Base-by-base conservation (phyloP, 306 rosid species). In the Begonia fuchsioides region DNA sequence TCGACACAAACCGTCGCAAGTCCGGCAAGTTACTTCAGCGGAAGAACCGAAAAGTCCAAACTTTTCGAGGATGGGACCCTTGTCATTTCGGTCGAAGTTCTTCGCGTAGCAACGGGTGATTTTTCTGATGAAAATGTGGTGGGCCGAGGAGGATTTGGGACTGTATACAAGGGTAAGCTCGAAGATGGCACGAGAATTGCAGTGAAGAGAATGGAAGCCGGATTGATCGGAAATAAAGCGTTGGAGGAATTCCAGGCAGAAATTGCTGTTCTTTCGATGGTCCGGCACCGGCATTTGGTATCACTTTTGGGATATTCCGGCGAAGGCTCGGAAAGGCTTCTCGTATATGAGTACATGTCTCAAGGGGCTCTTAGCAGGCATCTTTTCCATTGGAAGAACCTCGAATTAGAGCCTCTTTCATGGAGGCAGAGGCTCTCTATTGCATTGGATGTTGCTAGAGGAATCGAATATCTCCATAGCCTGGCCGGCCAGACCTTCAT, bases 391-490 rank as follows among this genome's bases (percentile, higher is more conserved):
- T 86, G 96, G 96, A 72, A 63, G 68, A 72, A 32, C 57, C 62
- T 81, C 50, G 61, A 60, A 7, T 72, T 81, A 59, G 71, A 78
- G 58, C 96, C 96, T 35, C 57, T 86, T 48, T 66, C 86, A 53
- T 86, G 88, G 93, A 58, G 67, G 15, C 66, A 58, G 54, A 76
- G 96, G 69, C 93, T 86, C 32, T 47, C 54, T n/a, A 69, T 86
- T 65, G 93, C 93, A 9, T 62, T 86, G 50, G 95, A 81, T 69
- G 95, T 86, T 62, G 95, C 87, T 32, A 72, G 93, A 67, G 95
- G 71, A 6, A 76, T 81, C 16, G 93, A 86, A 53, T 85, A 81
- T 52, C 84, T 86, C 11, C 95, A 86, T 43, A 52, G 73, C 38
- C 76, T 86, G 17, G 85, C 95, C 5, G 69, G 78, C 54, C 68